A percentile compares a stretch with the other conserved stretches of the same genome.
Conservation (phyloP, 805 yeast species). For the Candida wancherniae region DNA sequence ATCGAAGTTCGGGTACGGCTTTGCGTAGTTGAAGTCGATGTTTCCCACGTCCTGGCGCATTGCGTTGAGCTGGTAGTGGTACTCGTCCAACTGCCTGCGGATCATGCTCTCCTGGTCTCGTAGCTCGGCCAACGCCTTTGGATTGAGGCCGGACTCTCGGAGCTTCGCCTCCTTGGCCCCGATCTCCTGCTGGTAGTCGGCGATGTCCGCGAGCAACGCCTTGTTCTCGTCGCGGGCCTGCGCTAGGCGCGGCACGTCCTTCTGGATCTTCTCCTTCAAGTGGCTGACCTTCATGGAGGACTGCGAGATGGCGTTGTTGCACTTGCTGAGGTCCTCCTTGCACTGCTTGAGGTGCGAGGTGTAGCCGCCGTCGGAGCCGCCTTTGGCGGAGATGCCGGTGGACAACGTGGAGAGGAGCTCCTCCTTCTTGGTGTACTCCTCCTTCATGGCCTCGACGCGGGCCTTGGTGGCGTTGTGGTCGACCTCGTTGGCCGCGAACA, state of each 20-base stretch:
- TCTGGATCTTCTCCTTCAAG: constrained; percentile 47
- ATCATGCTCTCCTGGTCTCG: constrained; percentile 38
- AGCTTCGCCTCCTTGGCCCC: constrained; percentile 39
- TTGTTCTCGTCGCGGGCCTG: constrained; percentile 51
- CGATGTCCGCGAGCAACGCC: constrained; percentile 39
- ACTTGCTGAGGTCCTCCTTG: constrained; percentile 49
- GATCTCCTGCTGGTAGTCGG: constrained; percentile 35
- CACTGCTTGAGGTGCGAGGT: constrained; percentile 62
- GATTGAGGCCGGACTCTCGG: constrained; percentile 53
- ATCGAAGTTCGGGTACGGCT: constrained; percentile 60
- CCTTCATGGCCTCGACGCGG: constrained; percentile 42
- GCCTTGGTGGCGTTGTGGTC: constrained; percentile 43
- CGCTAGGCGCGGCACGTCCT: constrained; percentile 44
- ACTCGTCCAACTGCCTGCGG: constrained; percentile 17
- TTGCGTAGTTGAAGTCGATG: constrained; percentile 68
- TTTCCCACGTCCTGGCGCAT: constrained; percentile 63
- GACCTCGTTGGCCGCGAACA: constrained; percentile 38
- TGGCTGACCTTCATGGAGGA: constrained; percentile 55
- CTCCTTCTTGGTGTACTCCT: constrained; percentile 54
- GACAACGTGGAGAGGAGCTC: constrained; percentile 77
- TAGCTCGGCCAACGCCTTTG: constrained; percentile 39
- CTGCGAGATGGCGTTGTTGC: constrained; percentile 54
- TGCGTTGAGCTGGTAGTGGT: constrained; percentile 47
- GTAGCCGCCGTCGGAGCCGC: constrained; percentile 73
- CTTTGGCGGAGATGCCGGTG: constrained; percentile 86